phyloP scores from a whole-genome alignment of 2,329 filamentous ascomycete genomes.

The Aspergillus persii region DNA sequence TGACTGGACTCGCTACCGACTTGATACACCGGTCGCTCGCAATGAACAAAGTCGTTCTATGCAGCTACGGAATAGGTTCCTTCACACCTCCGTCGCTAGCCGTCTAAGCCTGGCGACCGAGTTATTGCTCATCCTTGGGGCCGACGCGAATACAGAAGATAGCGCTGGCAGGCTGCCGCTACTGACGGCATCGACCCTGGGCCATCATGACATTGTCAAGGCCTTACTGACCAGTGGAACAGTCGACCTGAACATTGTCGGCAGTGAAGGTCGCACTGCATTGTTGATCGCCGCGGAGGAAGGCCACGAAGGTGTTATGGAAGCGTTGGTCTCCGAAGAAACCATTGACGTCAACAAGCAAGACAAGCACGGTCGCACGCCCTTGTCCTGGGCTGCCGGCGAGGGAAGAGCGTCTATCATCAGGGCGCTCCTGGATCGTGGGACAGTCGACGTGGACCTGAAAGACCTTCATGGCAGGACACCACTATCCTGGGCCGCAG shows the following conservation, averaged over 20 bases:
- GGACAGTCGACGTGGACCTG: background rate
- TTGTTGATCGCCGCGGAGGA: background rate
- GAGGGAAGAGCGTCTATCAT: background rate
- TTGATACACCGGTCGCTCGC: background rate
- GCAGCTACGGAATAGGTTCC: background rate
- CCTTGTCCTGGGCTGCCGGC: background rate
- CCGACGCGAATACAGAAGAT: background rate
- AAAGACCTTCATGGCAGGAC: background rate
- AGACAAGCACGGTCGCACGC: background rate
- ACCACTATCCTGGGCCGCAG: background rate
- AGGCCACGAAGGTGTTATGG: background rate
- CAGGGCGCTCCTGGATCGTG: background rate
- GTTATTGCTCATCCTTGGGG: background rate
- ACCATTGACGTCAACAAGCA: background rate
- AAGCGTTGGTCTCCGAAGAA: background rate
- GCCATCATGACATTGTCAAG: background rate
- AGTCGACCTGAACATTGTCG: background rate
- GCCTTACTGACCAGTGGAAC: background rate
- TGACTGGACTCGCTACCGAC: background rate
- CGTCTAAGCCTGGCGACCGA: background rate
- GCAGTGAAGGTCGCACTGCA: background rate
- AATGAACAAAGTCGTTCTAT: background rate
- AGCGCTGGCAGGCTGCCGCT: background rate
- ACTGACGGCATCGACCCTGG: background rate
- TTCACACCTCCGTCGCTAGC: background rate